Percentiles rank a stretch among this genome's conserved stretches.
Evolutionary conservation across 1,284 basidiomycete genomes (phyloP).

Genomic region (Sporisorium exsertum): DNA sequence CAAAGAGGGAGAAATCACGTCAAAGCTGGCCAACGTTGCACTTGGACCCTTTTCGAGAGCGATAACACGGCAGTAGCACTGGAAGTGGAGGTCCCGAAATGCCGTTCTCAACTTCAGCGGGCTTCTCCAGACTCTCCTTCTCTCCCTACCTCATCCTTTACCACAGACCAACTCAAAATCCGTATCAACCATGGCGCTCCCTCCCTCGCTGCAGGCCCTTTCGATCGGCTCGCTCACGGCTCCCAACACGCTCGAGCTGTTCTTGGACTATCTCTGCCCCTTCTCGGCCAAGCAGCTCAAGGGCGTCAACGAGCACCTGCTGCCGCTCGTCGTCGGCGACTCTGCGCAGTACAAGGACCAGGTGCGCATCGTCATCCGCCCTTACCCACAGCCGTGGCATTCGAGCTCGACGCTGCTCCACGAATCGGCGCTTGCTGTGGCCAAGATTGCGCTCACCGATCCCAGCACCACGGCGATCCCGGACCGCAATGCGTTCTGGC

Average conservation of each 20-base stretch:
- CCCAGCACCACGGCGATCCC: conserved; percentile 20
- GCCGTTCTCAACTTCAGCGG: too few relatives aligned
- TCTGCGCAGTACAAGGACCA: conserved; percentile 76
- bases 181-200: conserved; percentile 78
- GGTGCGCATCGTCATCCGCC: conserved; percentile 82
- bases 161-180: too few relatives aligned
- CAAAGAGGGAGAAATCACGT: not conserved
- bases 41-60: not conserved
- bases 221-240: conserved; percentile 78
- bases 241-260: conserved; percentile 86
- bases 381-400: conserved; percentile 79
- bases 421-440: conserved; percentile 82
- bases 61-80: not conserved
- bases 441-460: conserved; percentile 72
- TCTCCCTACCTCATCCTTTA: not conserved
- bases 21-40: not conserved
- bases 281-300: conserved; percentile 73
- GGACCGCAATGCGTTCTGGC: conserved; percentile 55
- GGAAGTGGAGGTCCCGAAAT: too few relatives aligned
- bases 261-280: conserved; percentile 73
- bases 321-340: conserved; percentile 65
- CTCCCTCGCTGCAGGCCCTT: conserved; percentile 80
- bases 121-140: not conserved
- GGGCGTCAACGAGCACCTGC: conserved; percentile 69
- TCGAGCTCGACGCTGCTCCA: conserved; percentile 77